Evolutionary conservation across 306 rosid genomes (phyloP).

Genomic region (Delonix regia): DNA sequence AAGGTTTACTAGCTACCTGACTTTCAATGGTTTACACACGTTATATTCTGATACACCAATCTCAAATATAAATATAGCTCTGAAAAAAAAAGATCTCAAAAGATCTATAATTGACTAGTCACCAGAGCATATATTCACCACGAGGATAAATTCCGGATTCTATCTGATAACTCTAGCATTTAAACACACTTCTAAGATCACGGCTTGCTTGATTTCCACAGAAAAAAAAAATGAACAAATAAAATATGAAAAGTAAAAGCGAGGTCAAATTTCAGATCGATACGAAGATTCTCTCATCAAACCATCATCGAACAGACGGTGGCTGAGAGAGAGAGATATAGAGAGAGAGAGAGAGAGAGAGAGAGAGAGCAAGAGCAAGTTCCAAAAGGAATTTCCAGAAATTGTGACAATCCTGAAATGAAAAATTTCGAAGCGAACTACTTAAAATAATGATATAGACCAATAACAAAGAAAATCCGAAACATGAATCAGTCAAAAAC

Average conservation of each 20-base stretch:
- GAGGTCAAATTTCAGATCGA: not conserved
- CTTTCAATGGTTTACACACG: not conserved
- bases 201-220: slow-evolving; percentile 5
- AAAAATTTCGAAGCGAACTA: slow-evolving; percentile 18
- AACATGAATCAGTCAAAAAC: not conserved
- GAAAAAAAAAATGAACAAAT: slow-evolving; percentile 26
- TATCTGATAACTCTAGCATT: not conserved
- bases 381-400: not conserved
- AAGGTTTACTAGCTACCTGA: slow-evolving; percentile 28
- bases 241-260: not conserved
- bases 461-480: not conserved
- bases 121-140: not conserved
- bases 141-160: not conserved
- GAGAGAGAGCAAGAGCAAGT: not conserved
- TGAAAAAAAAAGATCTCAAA: not conserved
- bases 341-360: not conserved
- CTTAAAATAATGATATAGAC: slow-evolving; percentile 6
- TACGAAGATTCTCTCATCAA: not conserved
- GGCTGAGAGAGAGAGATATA: not conserved
- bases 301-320: slow-evolving; percentile 30
- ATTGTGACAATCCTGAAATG: not conserved
- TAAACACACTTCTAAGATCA: slow-evolving; percentile 22
- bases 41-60: slow-evolving; percentile 22
- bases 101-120: not conserved
- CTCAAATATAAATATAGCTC: not conserved